phyloP scores from a whole-genome alignment of 305 asterid species.

The Fraxinus baroniana region DNA sequence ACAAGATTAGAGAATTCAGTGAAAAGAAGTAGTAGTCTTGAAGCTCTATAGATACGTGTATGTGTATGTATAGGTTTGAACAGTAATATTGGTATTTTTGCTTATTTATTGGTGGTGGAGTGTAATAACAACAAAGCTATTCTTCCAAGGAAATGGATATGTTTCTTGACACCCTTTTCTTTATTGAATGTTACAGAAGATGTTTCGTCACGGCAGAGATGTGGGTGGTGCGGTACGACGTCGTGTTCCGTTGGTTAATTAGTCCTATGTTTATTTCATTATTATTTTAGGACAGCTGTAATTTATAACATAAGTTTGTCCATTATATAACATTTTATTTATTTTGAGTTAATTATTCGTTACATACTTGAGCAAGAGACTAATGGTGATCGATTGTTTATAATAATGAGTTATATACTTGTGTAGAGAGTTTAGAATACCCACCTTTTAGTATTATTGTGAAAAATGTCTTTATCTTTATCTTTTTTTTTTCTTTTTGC shows the following conservation, averaged over 20 bases:
- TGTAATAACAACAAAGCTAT: not conserved
- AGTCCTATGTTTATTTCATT: not conserved
- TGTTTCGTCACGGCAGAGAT: not conserved
- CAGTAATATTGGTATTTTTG: not conserved
- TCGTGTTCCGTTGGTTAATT: not conserved
- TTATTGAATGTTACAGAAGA: not conserved
- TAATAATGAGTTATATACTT: not conserved
- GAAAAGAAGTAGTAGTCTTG: slow-evolving; percentile 15
- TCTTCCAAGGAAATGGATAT: not conserved
- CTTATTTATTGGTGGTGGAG: not conserved
- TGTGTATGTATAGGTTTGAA: not conserved
- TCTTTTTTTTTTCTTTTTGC: no score
- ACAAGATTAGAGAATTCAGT: slow-evolving; percentile 23
- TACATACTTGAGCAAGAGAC: not conserved
- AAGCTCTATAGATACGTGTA: slow-evolving; percentile 14
- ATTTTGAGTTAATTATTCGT: no score
- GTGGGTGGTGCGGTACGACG: not conserved
- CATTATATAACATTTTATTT: no score
- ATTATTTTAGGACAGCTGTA: not conserved
- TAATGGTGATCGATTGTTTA: not conserved
- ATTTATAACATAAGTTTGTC: not conserved
- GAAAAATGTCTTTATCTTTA: no score
- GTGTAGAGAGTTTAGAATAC: not conserved
- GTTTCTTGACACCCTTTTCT: not conserved
- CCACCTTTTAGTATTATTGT: no score